These are phyloP conservation scores for Colletotrichum zoysiae DNA, from an alignment of 2,329 filamentous ascomycete genomes.

Conservation along the genomic window DNA sequence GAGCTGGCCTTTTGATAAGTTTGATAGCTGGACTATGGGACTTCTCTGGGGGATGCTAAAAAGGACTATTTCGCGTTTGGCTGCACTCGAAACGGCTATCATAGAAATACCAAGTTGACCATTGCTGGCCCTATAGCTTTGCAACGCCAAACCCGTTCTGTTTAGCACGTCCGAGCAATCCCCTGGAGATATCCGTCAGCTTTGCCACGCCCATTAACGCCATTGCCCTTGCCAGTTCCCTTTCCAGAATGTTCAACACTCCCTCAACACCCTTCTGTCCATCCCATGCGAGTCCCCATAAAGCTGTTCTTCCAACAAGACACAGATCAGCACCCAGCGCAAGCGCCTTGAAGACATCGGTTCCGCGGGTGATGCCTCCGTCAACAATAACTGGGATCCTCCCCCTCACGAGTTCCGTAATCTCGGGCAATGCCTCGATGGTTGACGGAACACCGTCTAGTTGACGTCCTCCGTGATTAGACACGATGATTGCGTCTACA, in stretches of 20 bases:
- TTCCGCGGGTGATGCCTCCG: conserved; percentile 36
- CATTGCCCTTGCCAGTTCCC: conserved; percentile 35
- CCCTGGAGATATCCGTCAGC: conserved; percentile 33
- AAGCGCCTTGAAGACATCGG: conserved; percentile 39
- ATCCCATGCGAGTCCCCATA: conserved; percentile 41
- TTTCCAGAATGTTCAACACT: conserved; percentile 35
- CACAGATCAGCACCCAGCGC: conserved; percentile 35
- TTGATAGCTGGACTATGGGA: neutral
- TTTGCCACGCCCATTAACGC: conserved; percentile 34
- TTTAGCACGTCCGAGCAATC: conserved; percentile 28
- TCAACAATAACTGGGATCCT: conserved; percentile 45
- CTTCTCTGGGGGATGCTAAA: neutral
- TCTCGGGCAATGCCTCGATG: conserved; percentile 41
- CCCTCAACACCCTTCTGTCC: conserved; percentile 40
- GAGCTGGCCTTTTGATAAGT: neutral
- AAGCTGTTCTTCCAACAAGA: conserved; percentile 34
- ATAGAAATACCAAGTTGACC: too few species aligned
- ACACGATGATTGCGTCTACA: conserved; percentile 43
- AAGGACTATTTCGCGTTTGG: too few species aligned
- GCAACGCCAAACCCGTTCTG: conserved; percentile 33
- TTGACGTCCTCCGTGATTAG: conserved; percentile 45
- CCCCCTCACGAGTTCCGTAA: conserved; percentile 29
- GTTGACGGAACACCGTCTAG: conserved; percentile 41
- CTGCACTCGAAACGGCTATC: neutral
- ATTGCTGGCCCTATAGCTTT: conserved; percentile 13